phyloP scores from a whole-genome alignment of 2,329 filamentous ascomycete species.

The Didymellaceae sp. region DNA sequence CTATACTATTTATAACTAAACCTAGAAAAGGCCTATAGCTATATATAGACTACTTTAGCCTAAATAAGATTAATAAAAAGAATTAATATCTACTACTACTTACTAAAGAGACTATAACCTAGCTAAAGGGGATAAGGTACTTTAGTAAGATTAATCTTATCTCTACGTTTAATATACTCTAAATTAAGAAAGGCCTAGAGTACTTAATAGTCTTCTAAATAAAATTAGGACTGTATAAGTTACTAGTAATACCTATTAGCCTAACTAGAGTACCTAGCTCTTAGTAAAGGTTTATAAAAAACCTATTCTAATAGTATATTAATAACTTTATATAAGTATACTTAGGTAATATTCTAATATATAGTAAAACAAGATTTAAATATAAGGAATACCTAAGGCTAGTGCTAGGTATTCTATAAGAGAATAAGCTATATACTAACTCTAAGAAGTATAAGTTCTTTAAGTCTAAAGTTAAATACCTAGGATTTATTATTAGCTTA shows the following conservation, averaged over 20 bases:
- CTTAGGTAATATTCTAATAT: not conserved
- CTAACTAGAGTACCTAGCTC: not conserved
- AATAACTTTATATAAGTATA: not conserved
- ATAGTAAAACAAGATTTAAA: not conserved
- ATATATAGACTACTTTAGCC: not conserved
- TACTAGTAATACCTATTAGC: not conserved
- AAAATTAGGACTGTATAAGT: not conserved
- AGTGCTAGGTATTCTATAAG: not conserved
- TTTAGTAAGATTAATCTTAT: not conserved
- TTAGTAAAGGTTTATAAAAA: not conserved
- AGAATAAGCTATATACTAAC: not conserved
- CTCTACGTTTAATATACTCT: not conserved
- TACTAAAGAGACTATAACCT: not conserved
- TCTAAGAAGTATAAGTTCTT: not conserved
- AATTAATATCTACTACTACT: not conserved
- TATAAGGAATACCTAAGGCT: not conserved
- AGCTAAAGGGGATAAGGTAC: not conserved
- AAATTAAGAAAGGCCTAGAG: not conserved
- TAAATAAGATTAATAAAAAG: not conserved
- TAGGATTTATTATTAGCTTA: too few species aligned
- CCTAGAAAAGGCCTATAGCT: not conserved
- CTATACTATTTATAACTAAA: not conserved
- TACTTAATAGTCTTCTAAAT: not conserved
- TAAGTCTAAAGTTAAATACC: not conserved
- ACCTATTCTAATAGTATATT: not conserved